Base-by-base conservation (phyloP, 768 basidiomycete species). In the Lactifluus hygrophoroides region DNA sequence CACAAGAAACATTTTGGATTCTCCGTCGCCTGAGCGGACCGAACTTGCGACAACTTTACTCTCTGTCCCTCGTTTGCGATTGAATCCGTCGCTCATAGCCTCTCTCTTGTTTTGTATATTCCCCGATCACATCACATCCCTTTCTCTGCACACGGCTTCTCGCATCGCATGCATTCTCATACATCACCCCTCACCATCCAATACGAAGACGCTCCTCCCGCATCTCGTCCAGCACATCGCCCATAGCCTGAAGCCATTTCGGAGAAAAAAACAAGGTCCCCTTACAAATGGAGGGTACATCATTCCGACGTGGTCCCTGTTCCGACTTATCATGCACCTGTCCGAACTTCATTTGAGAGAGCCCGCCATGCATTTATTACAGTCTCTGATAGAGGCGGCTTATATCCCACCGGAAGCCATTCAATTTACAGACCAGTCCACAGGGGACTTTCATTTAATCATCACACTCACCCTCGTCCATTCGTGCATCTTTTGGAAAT, bases 401-500 rank as follows among this genome's bases (percentile, higher is more conserved):
- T 71, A 73, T 55, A 70, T 87, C 50, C 79, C 83, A 16, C 55
- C 73, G 1, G 75, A 78, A 54, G 76, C 79, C 3, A 68, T 84
- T 38, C 68, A 72, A 11, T 67, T 69, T 42, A 65, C 72, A 14
- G 74, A 78, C 38, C 66, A 65, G 32, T 60, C 68, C n/a, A 66
- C 70, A 14, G 67, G 71, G 1, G 73, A 80, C 61, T 75, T 81
- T 48, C 66, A 70, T 21, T 68, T 77, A 19, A 78, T 85, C 51
- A 70, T 86, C 23, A 70, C 73, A 23, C 72, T 77, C 25, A 74
- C 79, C 13, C 66, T 85, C 34, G 73, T 80, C 10, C 76, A 76
- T 45, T 74, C 84, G 7, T 78, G 80, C 60, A 64, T 82, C 38
- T 72, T 78, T 61, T 84, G 80, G 79, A 71, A 76, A 42, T 84